Conservation (phyloP, 306 rosid species). For the Vicia villosa region DNA sequence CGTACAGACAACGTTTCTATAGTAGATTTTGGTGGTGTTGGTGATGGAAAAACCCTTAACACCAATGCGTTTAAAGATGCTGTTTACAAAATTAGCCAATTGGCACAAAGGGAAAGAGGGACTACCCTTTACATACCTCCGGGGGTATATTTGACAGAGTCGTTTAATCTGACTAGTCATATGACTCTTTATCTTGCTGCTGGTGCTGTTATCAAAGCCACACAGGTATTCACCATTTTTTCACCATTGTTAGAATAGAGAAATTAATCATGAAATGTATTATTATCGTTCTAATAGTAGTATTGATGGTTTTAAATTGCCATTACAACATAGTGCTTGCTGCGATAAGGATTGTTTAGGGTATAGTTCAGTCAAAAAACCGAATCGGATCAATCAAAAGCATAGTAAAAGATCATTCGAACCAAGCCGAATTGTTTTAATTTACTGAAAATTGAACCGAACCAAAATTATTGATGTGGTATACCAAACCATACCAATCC, state of each 20-base stretch:
- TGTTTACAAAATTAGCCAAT: conserved; percentile 60
- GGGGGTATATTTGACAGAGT: conserved; percentile 73
- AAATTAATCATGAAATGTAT: not conserved
- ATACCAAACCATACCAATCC: no score
- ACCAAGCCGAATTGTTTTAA: no score
- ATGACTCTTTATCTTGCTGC: conserved; percentile 79
- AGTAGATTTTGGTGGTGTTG: conserved; percentile 69
- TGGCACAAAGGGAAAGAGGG: conserved; percentile 58
- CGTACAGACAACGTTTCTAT: conserved; percentile 68
- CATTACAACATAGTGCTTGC: no score
- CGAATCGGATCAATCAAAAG: no score
- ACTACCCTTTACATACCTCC: conserved; percentile 78
- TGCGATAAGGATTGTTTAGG: no score
- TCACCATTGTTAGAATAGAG: not conserved
- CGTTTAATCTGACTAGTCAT: conserved; percentile 80
- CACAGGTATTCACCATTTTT: conserved; percentile 46
- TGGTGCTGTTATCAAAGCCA: conserved; percentile 82
- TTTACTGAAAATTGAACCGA: no score
- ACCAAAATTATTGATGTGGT: no score
- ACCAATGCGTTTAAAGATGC: conserved; percentile 74
- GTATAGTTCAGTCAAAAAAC: no score
- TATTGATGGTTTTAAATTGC: not conserved
- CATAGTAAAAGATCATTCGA: no score
- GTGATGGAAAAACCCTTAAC: conserved; percentile 73
- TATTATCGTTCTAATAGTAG: not conserved